Evolutionary conservation across 1,284 basidiomycete genomes (phyloP).

Genomic region (Phenoliferia sp.): DNA sequence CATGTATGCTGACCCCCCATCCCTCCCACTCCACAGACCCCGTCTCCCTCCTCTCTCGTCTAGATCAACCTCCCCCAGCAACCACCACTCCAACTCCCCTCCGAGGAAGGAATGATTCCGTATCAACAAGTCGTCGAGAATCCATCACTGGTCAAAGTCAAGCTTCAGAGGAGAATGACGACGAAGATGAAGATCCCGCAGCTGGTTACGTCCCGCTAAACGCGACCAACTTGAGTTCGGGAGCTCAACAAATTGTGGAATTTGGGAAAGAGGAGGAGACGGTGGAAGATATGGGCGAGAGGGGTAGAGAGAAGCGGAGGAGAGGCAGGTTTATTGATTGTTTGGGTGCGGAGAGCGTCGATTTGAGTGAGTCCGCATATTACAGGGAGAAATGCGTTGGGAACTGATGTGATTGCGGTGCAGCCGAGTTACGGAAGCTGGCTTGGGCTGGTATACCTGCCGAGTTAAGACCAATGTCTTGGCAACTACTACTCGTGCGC

Average conservation of each 20-base stretch:
- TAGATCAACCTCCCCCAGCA: slow-evolving; percentile 7
- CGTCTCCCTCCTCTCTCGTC: slow-evolving; percentile 21
- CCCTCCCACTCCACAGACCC: slow-evolving; percentile 21
- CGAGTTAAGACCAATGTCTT: slow-evolving; percentile 83
- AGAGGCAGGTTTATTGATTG: slow-evolving; percentile 36
- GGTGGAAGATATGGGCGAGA: slow-evolving; percentile 28
- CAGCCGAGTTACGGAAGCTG: slow-evolving; percentile 67
- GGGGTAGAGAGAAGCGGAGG: slow-evolving; percentile 25
- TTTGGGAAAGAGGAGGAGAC: slow-evolving; percentile 15
- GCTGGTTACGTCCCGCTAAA: slow-evolving; percentile 30
- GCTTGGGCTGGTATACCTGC: slow-evolving; percentile 93
- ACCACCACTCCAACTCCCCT: slow-evolving; percentile 1
- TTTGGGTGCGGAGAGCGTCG: slow-evolving; percentile 46
- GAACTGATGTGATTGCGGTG: slow-evolving; percentile 1
- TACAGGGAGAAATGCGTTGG: not conserved
- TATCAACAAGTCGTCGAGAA: slow-evolving; percentile 45
- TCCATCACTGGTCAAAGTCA: too few species aligned
- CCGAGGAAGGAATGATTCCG: not conserved
- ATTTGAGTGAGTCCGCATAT: slow-evolving; percentile 62
- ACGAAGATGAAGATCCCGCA: slow-evolving; percentile 16
- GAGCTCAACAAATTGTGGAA: slow-evolving; percentile 18
- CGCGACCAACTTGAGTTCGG: slow-evolving; percentile 10
- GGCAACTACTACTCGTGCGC: slow-evolving; percentile 87
- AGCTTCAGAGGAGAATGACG: not conserved
- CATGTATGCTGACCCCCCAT: not conserved